Percentiles rank a stretch among this genome's conserved stretches.
Conservation (phyloP, 176 grass and related monocot species). For the Eleusine coracana region DNA sequence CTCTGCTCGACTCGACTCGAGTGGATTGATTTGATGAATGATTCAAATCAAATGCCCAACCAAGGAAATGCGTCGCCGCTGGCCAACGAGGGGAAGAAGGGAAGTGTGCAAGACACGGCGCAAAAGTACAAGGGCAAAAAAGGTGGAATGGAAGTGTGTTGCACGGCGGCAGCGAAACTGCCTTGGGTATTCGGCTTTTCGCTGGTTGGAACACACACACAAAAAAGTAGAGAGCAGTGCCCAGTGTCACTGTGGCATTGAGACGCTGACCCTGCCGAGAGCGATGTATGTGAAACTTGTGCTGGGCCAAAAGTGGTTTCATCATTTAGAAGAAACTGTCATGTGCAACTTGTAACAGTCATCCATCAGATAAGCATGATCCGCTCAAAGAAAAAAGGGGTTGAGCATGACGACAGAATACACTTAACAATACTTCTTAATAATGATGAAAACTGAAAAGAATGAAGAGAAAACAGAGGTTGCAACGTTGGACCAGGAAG, state of each 20-base stretch:
- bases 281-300: neutral
- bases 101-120: neutral
- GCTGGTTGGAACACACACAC: neutral
- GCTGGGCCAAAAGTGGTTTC: neutral
- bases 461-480: neutral
- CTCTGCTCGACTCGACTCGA: neutral
- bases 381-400: neutral
- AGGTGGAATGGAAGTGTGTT: neutral
- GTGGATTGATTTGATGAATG: slow-evolving; percentile 33
- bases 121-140: neutral
- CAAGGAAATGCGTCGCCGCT: neutral
- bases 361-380: neutral
- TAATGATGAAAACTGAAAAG: neutral
- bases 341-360: neutral
- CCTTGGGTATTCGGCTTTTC: neutral
- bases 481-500: neutral
- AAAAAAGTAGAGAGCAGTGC: no score
- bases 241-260: neutral
- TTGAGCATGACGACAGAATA: neutral
- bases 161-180: neutral
- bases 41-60: slow-evolving; percentile 13
- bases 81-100: neutral
- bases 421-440: neutral
- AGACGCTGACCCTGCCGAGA: neutral
- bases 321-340: neutral